phyloP scores from a whole-genome alignment of 768 basidiomycete species.

The Strobilomyces dryophilus region DNA sequence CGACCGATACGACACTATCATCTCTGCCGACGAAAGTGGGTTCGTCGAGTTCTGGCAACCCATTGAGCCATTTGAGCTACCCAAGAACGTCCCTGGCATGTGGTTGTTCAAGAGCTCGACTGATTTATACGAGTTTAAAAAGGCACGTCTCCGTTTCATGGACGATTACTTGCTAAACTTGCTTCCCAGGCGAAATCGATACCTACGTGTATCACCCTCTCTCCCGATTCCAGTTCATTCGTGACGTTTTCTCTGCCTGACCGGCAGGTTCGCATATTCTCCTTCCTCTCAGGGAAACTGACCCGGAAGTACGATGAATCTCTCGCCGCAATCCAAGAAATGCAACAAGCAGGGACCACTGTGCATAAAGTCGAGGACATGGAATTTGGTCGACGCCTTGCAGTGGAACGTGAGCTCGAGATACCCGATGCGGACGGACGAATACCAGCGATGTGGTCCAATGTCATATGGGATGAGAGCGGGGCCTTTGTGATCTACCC shows the following conservation, averaged over 20 bases:
- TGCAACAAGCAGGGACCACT: slow-evolving; percentile 97
- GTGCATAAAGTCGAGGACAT: slow-evolving; percentile 94
- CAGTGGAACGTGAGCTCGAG: slow-evolving; percentile 88
- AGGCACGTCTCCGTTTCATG: slow-evolving; percentile 44
- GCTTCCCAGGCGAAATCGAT: slow-evolving; percentile 73
- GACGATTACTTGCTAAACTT: background rate
- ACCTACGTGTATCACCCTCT: slow-evolving; percentile 89
- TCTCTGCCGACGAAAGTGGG: slow-evolving; percentile 92
- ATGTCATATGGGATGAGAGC: slow-evolving; percentile 97
- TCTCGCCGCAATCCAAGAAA: slow-evolving; percentile 87
- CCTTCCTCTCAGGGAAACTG: slow-evolving; percentile 84
- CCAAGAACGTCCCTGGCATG: slow-evolving; percentile 69
- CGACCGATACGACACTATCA: slow-evolving; percentile 82
- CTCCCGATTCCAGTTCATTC: slow-evolving; percentile 85
- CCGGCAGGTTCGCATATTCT: slow-evolving; percentile 91
- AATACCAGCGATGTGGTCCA: slow-evolving; percentile 75
- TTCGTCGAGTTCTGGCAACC: slow-evolving; percentile 98
- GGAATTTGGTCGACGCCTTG: slow-evolving; percentile 98
- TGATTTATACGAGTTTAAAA: slow-evolving; percentile 97
- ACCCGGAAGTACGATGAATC: slow-evolving; percentile 95
- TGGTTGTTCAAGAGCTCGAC: slow-evolving; percentile 93
- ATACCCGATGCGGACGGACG: slow-evolving; percentile 70
- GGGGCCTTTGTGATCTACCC: slow-evolving; percentile 94
- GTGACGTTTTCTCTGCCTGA: slow-evolving; percentile 92
- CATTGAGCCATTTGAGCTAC: slow-evolving; percentile 79